Conservation (phyloP, 2,329 filamentous ascomycete genomes). For the Stachybotrys chartarum region DNA sequence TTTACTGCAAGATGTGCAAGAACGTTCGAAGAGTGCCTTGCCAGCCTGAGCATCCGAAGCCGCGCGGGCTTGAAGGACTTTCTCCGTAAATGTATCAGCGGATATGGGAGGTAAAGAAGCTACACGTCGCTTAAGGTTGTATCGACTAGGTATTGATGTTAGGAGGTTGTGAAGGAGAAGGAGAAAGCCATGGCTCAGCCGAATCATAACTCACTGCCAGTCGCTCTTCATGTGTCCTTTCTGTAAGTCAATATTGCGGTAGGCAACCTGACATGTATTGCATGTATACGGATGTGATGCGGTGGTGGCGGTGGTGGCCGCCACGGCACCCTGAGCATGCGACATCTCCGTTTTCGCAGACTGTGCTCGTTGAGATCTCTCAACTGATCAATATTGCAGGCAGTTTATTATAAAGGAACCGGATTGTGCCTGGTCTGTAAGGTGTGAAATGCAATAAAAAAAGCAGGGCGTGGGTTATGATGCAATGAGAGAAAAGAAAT, state of each 20-base stretch:
- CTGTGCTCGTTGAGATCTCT: not conserved
- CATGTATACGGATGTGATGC: conserved; percentile 86
- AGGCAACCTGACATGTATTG: conserved; percentile 96
- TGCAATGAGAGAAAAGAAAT: not conserved
- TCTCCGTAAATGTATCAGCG: conserved; percentile 90
- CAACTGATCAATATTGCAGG: not conserved
- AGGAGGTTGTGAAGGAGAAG: not conserved
- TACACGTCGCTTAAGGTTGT: conserved; percentile 92
- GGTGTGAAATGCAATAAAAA: not conserved
- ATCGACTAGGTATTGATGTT: conserved; percentile 51
- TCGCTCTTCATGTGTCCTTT: conserved; percentile 96
- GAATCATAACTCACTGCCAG: conserved; percentile 71
- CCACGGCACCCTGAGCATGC: conserved; percentile 8
- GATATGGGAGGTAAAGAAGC: conserved; percentile 85
- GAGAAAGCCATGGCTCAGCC: too few relatives aligned
- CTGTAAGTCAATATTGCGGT: conserved; percentile 88
- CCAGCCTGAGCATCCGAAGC: conserved; percentile 76
- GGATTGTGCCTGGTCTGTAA: too few relatives aligned
- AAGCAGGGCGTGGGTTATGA: not conserved
- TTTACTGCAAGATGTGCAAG: conserved; percentile 77
- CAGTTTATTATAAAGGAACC: not conserved
- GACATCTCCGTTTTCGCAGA: not conserved
- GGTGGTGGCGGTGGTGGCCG: conserved; percentile 23
- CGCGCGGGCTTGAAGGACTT: conserved; percentile 86
- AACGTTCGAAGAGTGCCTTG: conserved; percentile 80